Base-by-base conservation (phyloP, 805 yeast species). In the Myxozyma geophila region DNA sequence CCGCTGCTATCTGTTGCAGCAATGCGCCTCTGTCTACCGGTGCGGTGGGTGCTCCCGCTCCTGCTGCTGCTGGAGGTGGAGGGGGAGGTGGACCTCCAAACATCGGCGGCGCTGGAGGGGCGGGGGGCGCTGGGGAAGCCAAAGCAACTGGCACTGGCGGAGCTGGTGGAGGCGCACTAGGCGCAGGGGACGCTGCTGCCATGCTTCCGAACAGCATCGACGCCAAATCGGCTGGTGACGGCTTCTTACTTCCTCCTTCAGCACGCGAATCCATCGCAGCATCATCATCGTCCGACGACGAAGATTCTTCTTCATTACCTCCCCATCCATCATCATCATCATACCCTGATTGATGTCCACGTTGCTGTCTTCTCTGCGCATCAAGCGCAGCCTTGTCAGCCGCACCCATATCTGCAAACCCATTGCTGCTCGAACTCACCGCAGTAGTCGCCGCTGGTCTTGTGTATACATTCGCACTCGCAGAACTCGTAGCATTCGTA, bases 1-100 rank as follows among this genome's bases (percentile, higher is more conserved):
- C 90, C 0, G 81, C 76, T 10, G 78, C 77, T 58, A 86, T 86
- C 72, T 86, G 86, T 2, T 87, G 86, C 58, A 87, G 76, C 58
- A 84, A 76, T 0, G 86, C 85, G 48, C 78, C 71, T 33, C 87
- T 73, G 49, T 79, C 76, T 7, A 78, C 74, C n/a, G 72, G 65
- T 35, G 74, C 74, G 28, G 77, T 74, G 2, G 76, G 70, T 6
- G 75, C 75, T 5, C 74, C 67, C 10, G 76, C 69, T 68, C 65
- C 73, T 46, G 23, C 74, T 68, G 44, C 72, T 59, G 61, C 79
- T 75, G 68, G 62, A 19, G 75, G 65, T n/a, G 77, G 74, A 10
- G 82, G 78, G 7, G 80, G 72, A 5, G 77, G 73, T 23, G 77
- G 74, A 13, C 63, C 64, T 13, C 75, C 73, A 12, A 77, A 67